These are phyloP conservation scores for Canariomyces notabilis DNA, from an alignment of 2,329 filamentous ascomycete species.

Conservation along the genomic window DNA sequence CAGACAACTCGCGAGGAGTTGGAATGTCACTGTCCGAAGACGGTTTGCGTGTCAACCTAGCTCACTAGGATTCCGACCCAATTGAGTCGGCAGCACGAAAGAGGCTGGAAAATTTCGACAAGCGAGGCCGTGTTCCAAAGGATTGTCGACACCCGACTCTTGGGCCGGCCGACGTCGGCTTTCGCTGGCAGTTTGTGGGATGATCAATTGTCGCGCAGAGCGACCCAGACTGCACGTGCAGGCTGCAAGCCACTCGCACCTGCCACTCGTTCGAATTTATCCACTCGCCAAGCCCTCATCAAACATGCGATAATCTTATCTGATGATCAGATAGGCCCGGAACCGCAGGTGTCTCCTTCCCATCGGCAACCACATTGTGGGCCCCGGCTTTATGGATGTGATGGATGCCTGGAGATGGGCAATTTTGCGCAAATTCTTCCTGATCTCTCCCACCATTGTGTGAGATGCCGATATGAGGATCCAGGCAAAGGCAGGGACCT, in stretches of 20 bases:
- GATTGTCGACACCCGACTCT: background rate
- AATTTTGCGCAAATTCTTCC: background rate
- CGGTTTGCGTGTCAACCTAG: no score
- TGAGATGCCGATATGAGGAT: no score
- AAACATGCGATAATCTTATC: conserved; percentile 40
- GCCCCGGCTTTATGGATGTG: background rate
- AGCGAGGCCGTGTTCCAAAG: background rate
- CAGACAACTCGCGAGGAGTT: no score
- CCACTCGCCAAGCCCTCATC: conserved; percentile 17
- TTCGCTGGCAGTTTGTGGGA: background rate
- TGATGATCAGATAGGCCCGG: conserved; percentile 48
- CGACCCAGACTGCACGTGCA: conserved; percentile 1
- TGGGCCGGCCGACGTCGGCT: conserved; percentile 13
- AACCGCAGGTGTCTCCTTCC: conserved; percentile 4
- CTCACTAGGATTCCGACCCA: no score
- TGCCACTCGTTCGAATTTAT: conserved; percentile 15
- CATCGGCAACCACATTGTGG: conserved; percentile 6
- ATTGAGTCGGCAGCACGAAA: no score
- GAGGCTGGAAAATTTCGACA: no score
- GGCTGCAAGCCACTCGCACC: background rate
- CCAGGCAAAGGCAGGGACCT: no score
- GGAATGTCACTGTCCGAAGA: no score
- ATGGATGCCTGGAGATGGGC: background rate
- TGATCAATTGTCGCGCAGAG: background rate
- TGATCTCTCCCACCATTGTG: background rate